These are phyloP conservation scores for Actinomucor elegans DNA, from an alignment of 371 early-diverging fungal genomes.

Conservation along the genomic window DNA sequence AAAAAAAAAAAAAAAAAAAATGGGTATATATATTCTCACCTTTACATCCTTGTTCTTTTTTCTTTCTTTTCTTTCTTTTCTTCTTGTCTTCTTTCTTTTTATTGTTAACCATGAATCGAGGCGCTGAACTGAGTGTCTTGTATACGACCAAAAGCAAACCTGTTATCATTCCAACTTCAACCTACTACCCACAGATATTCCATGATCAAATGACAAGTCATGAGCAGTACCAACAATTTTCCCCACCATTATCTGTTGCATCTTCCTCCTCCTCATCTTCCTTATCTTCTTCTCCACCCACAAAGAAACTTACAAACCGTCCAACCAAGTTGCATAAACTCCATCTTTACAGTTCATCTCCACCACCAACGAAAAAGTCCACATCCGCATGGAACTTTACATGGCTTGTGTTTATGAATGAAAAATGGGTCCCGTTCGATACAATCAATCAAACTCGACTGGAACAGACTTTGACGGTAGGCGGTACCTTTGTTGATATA, in stretches of 20 bases:
- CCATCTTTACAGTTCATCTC: too few species aligned
- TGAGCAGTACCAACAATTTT: not conserved
- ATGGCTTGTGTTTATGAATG: conserved; percentile 37
- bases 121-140: conserved; percentile 13
- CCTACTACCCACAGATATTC: too few species aligned
- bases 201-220: conserved; percentile 8
- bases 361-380: not conserved
- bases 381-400: conserved; percentile 24
- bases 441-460: conserved; percentile 28
- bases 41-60: not conserved
- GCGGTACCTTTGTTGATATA: conserved; percentile 40
- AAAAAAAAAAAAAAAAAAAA: not conserved
- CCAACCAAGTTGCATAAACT: too few species aligned
- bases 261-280: conserved; percentile 6
- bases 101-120: conserved; percentile 14
- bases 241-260: conserved; percentile 13
- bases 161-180: conserved; percentile 1
- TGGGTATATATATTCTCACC: too few species aligned
- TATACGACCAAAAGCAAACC: too few species aligned
- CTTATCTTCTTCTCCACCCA: not conserved
- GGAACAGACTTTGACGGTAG: conserved; percentile 36
- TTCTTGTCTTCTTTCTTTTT: conserved; percentile 8
- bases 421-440: conserved; percentile 42
- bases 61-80: not conserved
- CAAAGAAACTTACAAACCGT: too few species aligned